phyloP scores from a whole-genome alignment of 1,284 basidiomycete species.

The Stereum hirsutum region DNA sequence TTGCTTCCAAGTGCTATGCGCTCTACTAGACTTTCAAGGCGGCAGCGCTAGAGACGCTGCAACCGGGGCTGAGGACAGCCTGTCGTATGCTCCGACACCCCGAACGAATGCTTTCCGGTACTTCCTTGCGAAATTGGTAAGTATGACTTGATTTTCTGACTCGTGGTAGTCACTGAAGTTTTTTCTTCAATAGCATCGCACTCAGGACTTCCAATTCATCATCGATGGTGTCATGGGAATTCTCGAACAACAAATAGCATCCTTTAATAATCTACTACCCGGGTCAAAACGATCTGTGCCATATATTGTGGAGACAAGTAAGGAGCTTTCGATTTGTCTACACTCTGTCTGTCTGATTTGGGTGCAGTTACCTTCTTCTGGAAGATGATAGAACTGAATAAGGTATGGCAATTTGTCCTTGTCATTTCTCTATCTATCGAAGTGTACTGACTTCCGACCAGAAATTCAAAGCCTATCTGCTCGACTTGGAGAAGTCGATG shows the following conservation, averaged over 20 bases:
- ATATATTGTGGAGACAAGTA: slow-evolving; percentile 75
- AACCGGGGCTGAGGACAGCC: slow-evolving; percentile 30
- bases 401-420: slow-evolving; percentile 36
- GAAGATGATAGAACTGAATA: slow-evolving; percentile 88
- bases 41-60: slow-evolving; percentile 52
- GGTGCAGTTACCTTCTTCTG: slow-evolving; percentile 68
- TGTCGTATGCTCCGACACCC: slow-evolving; percentile 41
- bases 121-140: slow-evolving; percentile 75
- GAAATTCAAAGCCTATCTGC: slow-evolving; percentile 80
- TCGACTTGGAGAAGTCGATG: slow-evolving; percentile 72
- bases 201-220: slow-evolving; percentile 81
- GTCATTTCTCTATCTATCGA: not conserved
- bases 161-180: not conserved
- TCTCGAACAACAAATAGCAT: slow-evolving; percentile 67
- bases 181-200: slow-evolving; percentile 57
- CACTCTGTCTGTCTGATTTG: not conserved
- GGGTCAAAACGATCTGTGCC: slow-evolving; percentile 76
- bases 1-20: slow-evolving; percentile 69
- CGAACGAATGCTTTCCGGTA: slow-evolving; percentile 85
- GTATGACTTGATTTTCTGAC: slow-evolving; percentile 1
- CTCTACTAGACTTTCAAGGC: slow-evolving; percentile 77
- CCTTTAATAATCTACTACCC: slow-evolving; percentile 68
- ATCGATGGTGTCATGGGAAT: slow-evolving; percentile 64
- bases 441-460: slow-evolving; percentile 21
- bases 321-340: slow-evolving; percentile 16